Base-by-base conservation (phyloP, 2,329 filamentous ascomycete genomes). In the Zymoseptoria tritici region DNA sequence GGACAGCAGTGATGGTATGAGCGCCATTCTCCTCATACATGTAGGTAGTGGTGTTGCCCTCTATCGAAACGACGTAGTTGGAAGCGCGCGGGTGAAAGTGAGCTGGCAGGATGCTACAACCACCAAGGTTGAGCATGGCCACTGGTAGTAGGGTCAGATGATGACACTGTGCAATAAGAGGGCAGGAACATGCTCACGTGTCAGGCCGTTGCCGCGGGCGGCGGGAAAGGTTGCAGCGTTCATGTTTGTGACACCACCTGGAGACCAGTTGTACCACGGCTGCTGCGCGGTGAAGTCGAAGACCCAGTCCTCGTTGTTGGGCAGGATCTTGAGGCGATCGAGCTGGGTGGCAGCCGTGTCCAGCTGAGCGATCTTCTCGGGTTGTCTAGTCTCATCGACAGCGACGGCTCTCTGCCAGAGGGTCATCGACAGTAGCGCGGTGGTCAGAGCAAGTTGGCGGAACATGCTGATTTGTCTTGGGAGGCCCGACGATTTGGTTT, bases 11-110 rank as follows among this genome's bases (percentile, higher is more conserved):
- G 3, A 81, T 72, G 1, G 75, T 71, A 8, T 71, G 70, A 0
- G 78, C 79, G 2, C 79, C 80, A 59, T 82, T 82, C 68, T 82
- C 80, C 57, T 77, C 73, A 51, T 77, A 75, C 78, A 82, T 82
- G 67, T 74, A 82, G 9, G 78, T 82, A 50, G 76, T 77, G 5
- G 77, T 81, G 49, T 75, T 78, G n/a, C 80, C 80, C 19, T 71
- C 68, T 20, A 80, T 70, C 0, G 76, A 75, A 5, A 81, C 74
- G 11, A 82, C 80, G 46, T 76, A 74, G 62, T 83, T 83, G 21
- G 75, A 73, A 2, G 78, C 81, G 6, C 80, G 73, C 1, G 78
- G 78, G 62, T 83, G 81, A 22, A 76, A 72, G 65, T 82, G 80
- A 4, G 79, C 77, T 13, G 79, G 77, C 16, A 82, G 72, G 76